Base-by-base conservation (phyloP, 2,329 filamentous ascomycete species). In the Parascedosporium putredinis region DNA sequence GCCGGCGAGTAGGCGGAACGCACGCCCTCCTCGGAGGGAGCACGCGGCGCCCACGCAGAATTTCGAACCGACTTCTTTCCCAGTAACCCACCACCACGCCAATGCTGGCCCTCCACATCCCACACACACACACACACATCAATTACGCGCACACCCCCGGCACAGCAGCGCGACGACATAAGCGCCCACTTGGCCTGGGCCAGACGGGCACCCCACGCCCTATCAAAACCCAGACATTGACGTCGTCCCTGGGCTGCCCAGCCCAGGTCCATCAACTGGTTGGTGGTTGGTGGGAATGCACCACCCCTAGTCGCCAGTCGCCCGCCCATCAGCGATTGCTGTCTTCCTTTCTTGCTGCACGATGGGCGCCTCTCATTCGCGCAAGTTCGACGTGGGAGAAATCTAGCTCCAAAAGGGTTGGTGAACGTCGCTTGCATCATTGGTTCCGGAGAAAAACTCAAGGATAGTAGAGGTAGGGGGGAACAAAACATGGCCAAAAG, bases 161-260 rank as follows among this genome's bases (percentile, higher is more conserved):
- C n/a, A n/a, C n/a, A n/a, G n/a, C n/a, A 43, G 40, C 20, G 12
- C 22, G 16, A 25, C 44, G n/a, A 24, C n/a, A n/a, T 49, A 49
- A 49, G 47, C 47, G 47, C 47, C 47, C 47, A 49, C 47, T 49
- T 25, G 47, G 20, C 31, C 47, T n/a, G n/a, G n/a, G n/a, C 25
- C 23, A 36, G 27, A 31, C 27, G 8, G 38, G 25, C 36, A 16
- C 24, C 24, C 38, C 47, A 43, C 47, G 24, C 33, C 47, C 47
- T 49, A 49, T 49, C 47, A 44, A 33, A 23, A 25, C 38, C n/a
- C 33, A 27, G 36, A 20, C 36, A 22, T 40, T 23, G 14, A 20
- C 47, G n/a, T 16, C 38, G 16, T 25, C 38, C 38, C 33, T 9
- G 5, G 46, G 18, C 16, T 23, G n/a, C 24, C 22, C 36, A 18